Base-by-base conservation (phyloP, 495 filamentous ascomycete species). In the Patellaria atrata region DNA sequence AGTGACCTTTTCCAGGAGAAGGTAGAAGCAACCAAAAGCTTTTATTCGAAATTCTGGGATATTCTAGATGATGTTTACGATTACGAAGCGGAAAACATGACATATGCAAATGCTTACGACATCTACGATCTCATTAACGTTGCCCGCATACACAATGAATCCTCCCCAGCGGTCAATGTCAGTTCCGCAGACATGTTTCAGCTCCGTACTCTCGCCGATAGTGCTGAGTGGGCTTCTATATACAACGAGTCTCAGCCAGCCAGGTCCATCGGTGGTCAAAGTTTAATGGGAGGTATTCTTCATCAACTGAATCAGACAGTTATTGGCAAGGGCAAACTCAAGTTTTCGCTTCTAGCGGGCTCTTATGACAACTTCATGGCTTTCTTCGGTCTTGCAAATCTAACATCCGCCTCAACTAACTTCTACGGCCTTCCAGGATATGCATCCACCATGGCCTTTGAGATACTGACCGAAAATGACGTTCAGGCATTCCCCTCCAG, bases 391-490 rank as follows among this genome's bases (percentile, higher is more conserved):
- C 60, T 71, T 20, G 59, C 65, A 0, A 48, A 62, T 26, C 54
- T 71, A 6, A 44, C 45, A 0, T 21, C 14, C 5, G 40, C 54
- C 2, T 27, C 30, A 4, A 40, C 31, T 7, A 46, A 53, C 33
- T 71, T 70, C 40, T 58, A 53, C 27, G 67, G 67, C 11, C 53
- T 71, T 5, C 63, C 63, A 0, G 57, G 65, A 40, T 71, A 70
- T 31, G 65, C 66, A 5, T 65, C 65, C 3, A 61, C 59, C 5
- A 71, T 71, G 65, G 48, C 52, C 11, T 70, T 65, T 55, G 66
- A 71, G 48, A 60, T 71, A 3, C 59, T 68, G 37, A 70, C 67
- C 14, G 55, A 61, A 30, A 52, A 45, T 6, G 44, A 32, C 0
- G 25, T 41, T 0, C 28, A 14, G 7, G 15, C 27, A 2, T 65